Evolutionary conservation across 2,329 filamentous ascomycete genomes (phyloP), one percentile per base, ranked within the genome.

Genomic region (Chaetomium globosum): DNA sequence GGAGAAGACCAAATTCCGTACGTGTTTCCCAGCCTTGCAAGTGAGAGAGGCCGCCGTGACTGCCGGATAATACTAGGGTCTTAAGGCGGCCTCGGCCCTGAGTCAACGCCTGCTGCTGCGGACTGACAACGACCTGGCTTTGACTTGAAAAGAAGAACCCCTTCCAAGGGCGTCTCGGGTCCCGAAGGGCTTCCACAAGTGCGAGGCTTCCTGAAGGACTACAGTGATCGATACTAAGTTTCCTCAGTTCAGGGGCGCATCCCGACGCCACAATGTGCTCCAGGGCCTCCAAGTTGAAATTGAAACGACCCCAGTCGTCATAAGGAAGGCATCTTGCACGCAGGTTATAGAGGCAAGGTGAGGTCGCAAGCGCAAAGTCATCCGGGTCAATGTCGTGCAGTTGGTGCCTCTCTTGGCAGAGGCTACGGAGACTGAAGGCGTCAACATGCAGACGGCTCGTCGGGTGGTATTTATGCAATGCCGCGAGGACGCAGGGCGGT

Each of bases 261-360:
- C 23, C 31, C 19, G n/a, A 48, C 28, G 12, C 12, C 19, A 61
- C 31, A 21, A 65, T 51, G 9, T 30, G 26, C 13, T 43, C 28
- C 26, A 65, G 1, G 19, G 58, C 63, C 10, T 61, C 52, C 9
- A 19, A 19, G 49, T 60, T 61, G 23, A 43, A 65, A 30, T 53
- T 39, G 39, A 36, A 46, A 21, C 31, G n/a, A 19, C 48, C 51
- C 9, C 48, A 2, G 2, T 19, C 12, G 30, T 53, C 28, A 23
- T 36, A 26, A 10, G 21, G 7, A 23, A 10, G 21, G 31, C 33
- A 65, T 1, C 10, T 39, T 12, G 46, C 39, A 19, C 28, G 21
- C 13, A 61, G 23, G 52, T 57, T 65, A 43, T 61, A 65, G 21
- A 65, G 63, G 26, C 63, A 61, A 12, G 63, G 63, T n/a, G 63